A percentile compares a stretch with the other conserved stretches of the same genome.
These are phyloP conservation scores for Pisolithus thermaeus DNA, from an alignment of 1,284 basidiomycete genomes.

Conservation along the genomic window DNA sequence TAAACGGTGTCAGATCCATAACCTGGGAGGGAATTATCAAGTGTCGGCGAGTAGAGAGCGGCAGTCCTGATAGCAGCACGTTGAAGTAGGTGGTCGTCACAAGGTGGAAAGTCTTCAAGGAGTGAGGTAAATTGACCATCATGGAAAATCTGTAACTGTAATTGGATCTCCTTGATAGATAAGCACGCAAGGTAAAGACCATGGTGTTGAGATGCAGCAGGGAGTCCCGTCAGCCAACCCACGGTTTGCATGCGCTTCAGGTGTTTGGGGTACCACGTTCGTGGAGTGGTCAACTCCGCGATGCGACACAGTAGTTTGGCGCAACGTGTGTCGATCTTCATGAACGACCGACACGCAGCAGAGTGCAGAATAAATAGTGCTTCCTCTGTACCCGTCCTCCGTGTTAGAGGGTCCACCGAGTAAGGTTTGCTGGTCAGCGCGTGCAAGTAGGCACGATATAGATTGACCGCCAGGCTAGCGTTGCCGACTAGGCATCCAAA, in stretches of 20 bases:
- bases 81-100: too few relatives aligned
- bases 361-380: slow-evolving; percentile 34
- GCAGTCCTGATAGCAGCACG: not conserved
- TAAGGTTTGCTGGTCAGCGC: slow-evolving; percentile 32
- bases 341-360: slow-evolving; percentile 34
- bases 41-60: not conserved
- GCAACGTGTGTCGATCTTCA: slow-evolving; percentile 24
- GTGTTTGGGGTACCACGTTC: slow-evolving; percentile 1
- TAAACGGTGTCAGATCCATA: slow-evolving; percentile 1
- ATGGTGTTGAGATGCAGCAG: slow-evolving; percentile 1
- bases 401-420: slow-evolving; percentile 38
- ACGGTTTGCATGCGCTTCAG: slow-evolving; percentile 3
- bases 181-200: not conserved
- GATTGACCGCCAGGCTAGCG: slow-evolving; percentile 25
- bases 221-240: not conserved
- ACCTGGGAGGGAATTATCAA: not conserved
- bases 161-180: not conserved
- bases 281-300: slow-evolving; percentile 1
- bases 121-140: not conserved
- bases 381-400: slow-evolving; percentile 38
- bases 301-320: slow-evolving; percentile 28
- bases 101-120: too few relatives aligned
- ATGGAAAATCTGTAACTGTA: not conserved
- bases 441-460: slow-evolving; percentile 39
- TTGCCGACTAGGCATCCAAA: slow-evolving; percentile 33